Percentiles rank a stretch among this genome's conserved stretches.
Conservation (phyloP, 176 grass and related monocot genomes). For the bread wheat (Triticum aestivum) region DNA sequence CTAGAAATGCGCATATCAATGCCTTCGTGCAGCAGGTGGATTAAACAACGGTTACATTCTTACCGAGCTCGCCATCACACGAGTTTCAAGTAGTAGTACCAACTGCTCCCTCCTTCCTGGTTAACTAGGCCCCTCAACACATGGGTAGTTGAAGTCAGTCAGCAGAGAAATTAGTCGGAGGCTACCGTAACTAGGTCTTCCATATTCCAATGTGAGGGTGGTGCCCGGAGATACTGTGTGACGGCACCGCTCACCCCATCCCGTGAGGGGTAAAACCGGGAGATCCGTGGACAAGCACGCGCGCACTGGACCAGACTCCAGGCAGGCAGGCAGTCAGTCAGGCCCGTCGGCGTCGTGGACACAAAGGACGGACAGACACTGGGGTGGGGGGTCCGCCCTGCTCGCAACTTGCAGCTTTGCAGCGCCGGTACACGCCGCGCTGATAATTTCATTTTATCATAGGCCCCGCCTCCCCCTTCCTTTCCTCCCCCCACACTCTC, state of each 20-base stretch:
- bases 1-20: background rate
- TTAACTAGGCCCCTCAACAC: too few species aligned
- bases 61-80: background rate
- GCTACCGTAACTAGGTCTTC: too few species aligned
- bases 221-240: background rate
- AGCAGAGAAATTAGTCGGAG: background rate
- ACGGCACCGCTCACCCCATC: background rate
- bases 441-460: background rate
- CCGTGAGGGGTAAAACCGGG: slow-evolving; percentile 11
- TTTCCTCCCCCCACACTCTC: background rate
- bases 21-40: background rate
- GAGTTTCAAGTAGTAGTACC: background rate
- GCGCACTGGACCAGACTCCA: background rate
- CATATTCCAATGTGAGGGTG: background rate
- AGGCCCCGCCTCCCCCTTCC: background rate
- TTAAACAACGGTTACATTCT: background rate
- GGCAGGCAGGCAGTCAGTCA: background rate
- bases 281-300: background rate
- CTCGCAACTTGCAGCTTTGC: slow-evolving; percentile 1
- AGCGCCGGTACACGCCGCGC: slow-evolving; percentile 1
- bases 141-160: too few species aligned
- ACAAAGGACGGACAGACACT: background rate
- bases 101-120: background rate
- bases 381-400: background rate
- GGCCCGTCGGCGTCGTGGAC: background rate